Evolutionary conservation across 179 eudicot species (phyloP).

Genomic region (Amaranthus tricolor): DNA sequence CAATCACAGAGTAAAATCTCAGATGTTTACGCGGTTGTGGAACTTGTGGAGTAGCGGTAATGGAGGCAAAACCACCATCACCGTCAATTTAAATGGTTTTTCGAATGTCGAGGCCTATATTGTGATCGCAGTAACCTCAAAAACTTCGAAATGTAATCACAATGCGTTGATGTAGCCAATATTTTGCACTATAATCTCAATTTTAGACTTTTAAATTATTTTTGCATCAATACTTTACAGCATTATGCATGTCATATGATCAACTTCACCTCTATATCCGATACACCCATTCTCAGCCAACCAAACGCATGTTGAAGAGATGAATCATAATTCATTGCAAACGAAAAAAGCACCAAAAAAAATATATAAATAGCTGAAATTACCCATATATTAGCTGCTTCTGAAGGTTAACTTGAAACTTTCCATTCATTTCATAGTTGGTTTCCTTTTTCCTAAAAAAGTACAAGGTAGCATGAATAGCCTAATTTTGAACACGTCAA

Average conservation of each 20-base stretch:
- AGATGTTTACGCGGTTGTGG: no score
- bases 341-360: background rate
- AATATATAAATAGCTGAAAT: constrained; percentile 18
- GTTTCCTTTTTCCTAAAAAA: constrained; percentile 74
- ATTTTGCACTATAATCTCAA: no score
- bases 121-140: no score
- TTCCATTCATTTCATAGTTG: constrained; percentile 62
- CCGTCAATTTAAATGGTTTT: no score
- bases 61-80: no score
- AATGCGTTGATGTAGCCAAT: no score
- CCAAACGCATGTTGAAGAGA: background rate
- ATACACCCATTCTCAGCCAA: background rate
- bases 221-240: background rate
- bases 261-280: background rate
- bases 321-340: background rate
- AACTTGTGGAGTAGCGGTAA: no score
- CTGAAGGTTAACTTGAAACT: constrained; percentile 75
- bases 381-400: constrained; percentile 85
- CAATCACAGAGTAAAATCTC: no score
- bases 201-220: no score
- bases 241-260: background rate
- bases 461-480: constrained; percentile 4
- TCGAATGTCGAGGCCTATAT: no score
- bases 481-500: background rate
- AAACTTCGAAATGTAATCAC: no score